Evolutionary conservation across 345 rosid genomes (phyloP).

Genomic region (Hibiscus trionum): DNA sequence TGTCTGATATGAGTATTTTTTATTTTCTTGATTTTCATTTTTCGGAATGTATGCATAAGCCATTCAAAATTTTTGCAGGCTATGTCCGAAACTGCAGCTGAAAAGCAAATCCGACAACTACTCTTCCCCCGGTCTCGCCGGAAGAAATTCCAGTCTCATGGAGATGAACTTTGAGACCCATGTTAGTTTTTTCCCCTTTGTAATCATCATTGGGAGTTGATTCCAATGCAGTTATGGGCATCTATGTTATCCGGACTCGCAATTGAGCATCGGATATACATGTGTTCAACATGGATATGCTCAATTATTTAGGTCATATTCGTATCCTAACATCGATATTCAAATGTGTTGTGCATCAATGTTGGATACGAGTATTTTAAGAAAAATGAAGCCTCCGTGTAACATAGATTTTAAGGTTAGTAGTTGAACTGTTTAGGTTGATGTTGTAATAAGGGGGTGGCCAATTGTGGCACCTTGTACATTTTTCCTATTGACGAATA

Average conservation of each 20-base stretch:
- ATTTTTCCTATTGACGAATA: background rate
- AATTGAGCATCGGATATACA: background rate
- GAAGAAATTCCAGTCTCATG: constrained; percentile 56
- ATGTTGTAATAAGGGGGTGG: background rate
- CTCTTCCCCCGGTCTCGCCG: constrained; percentile 70
- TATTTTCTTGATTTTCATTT: background rate
- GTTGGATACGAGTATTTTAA: background rate
- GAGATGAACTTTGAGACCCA: constrained; percentile 28
- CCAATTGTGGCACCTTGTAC: background rate
- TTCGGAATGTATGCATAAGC: background rate
- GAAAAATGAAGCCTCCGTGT: background rate
- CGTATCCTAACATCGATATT: background rate
- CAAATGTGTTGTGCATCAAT: background rate
- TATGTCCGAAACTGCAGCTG: constrained; percentile 60
- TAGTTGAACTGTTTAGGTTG: background rate
- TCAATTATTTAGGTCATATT: background rate
- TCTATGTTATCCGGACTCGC: background rate
- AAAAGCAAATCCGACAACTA: constrained; percentile 79
- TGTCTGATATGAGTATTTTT: no score
- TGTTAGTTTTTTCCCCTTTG: constrained; percentile 1
- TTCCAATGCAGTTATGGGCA: background rate
- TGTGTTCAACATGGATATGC: background rate
- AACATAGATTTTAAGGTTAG: background rate
- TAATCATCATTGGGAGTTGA: background rate
- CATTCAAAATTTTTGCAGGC: constrained; percentile 38